phyloP scores from a whole-genome alignment of 441 rosid genomes.

The Croton laevigatus region DNA sequence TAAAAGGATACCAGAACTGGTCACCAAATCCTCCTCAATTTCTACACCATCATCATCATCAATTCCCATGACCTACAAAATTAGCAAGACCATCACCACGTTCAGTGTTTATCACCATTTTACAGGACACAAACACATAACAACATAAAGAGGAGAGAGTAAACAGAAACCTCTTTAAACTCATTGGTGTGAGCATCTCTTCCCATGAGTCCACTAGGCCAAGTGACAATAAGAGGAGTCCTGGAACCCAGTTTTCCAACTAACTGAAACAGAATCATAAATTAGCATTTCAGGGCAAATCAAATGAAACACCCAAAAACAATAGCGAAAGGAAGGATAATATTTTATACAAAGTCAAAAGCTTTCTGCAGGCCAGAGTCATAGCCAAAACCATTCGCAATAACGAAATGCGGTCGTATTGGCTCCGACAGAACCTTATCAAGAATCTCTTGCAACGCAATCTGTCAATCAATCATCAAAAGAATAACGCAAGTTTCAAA shows the following conservation, averaged over 20 bases:
- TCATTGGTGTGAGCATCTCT: conserved; percentile 50
- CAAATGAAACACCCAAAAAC: neutral
- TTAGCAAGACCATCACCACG: neutral
- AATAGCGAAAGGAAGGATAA: neutral
- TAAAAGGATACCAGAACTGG: conserved; percentile 43
- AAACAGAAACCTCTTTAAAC: conserved; percentile 57
- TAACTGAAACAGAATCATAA: conserved; percentile 36
- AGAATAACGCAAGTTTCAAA: neutral
- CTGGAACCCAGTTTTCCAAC: conserved; percentile 44
- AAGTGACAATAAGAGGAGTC: conserved; percentile 57
- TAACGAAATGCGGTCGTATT: conserved; percentile 74
- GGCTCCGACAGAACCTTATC: conserved; percentile 69
- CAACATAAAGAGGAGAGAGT: neutral
- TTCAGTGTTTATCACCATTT: neutral
- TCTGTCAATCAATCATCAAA: conserved; percentile 27
- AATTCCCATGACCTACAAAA: conserved; percentile 37
- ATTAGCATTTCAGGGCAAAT: neutral
- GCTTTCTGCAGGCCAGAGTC: conserved; percentile 25
- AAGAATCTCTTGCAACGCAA: conserved; percentile 52
- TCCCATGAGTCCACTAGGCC: conserved; percentile 56
- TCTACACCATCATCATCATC: conserved; percentile 15
- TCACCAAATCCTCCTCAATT: neutral
- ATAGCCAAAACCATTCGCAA: conserved; percentile 43
- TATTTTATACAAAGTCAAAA: conserved; percentile 37
- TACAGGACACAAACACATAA: neutral